Base-by-base conservation (phyloP, 257 asterid genomes). In the Scutellaria baicalensis region DNA sequence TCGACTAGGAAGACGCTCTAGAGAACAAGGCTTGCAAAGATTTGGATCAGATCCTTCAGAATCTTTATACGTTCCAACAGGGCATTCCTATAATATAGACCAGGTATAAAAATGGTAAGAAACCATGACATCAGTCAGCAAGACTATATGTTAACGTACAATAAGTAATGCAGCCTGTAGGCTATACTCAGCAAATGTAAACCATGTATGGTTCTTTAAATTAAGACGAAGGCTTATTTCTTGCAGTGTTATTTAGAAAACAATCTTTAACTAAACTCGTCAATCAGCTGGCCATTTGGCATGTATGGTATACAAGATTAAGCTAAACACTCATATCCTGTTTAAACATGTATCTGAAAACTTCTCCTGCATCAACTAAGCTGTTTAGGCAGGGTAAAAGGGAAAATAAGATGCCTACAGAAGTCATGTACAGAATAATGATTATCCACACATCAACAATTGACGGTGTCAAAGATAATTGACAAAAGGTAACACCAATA, bases 61-160 rank as follows among this genome's bases (percentile, higher is more conserved):
- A 72, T 82, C 86, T 78, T 92, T 89, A 79, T 88, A 89, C 8
- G 94, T 92, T 75, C 96, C 96, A 77, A 84, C 80, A 68, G 92
- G 95, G 83, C 98, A 92, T 82, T 92, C 98, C 98, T 92, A 73
- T 44, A 67, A 76, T 57, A 45, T 39, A 49, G 64, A 18, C 69
- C 77, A 68, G 7, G 64, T 47, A 61, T 50, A 74, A 38, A 51
- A 59, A 74, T 38, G 66, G 18, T 64, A 49, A 73, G 17, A 73
- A 79, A 49, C 39, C 68, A 76, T 23, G 42, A 43, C 11, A 44
- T 8, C 31, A 58, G 42, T 38, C 11, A 44, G 6, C 20, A 58
- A 57, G 58, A 44, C 33, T 20, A 17, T 31, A 43, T 33, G 17
- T 44, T 13, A 70, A 65, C 33, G 33, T 42, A 40, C 3, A 17